These are phyloP conservation scores for Moesziomyces globuligerus DNA, from an alignment of 1,284 basidiomycete species.

Conservation along the genomic window DNA sequence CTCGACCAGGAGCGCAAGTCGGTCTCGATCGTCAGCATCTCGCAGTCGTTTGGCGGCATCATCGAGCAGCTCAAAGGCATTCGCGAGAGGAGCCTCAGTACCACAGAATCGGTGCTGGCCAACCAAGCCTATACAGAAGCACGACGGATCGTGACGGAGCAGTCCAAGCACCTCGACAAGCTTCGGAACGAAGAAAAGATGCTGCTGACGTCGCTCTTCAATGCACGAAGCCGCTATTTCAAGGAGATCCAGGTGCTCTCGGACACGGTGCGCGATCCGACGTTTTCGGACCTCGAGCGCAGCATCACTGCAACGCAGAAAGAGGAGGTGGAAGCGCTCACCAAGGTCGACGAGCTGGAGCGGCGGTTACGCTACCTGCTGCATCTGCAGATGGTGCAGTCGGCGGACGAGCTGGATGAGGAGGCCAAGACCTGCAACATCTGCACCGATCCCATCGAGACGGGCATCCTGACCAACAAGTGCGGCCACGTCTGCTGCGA, in stretches of 20 bases:
- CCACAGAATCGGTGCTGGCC: conserved; percentile 37
- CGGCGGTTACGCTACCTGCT: conserved; percentile 55
- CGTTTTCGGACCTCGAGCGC: conserved; percentile 30
- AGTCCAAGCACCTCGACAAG: conserved; percentile 44
- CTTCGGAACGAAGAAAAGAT: conserved; percentile 43
- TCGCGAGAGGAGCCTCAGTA: conserved; percentile 21
- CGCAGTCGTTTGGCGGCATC: conserved; percentile 26
- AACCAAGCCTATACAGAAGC: conserved; percentile 23
- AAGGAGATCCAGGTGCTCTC: conserved; percentile 62
- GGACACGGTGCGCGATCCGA: conserved; percentile 59
- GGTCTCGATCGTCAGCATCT: conserved; percentile 18
- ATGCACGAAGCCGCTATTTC: conserved; percentile 58
- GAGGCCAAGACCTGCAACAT: conserved; percentile 57
- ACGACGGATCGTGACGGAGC: conserved; percentile 34
- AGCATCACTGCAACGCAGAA: conserved; percentile 26
- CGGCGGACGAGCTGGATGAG: conserved; percentile 32
- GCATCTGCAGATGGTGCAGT: conserved; percentile 55
- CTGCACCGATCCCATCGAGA: conserved; percentile 59
- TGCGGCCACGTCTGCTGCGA: conserved; percentile 63
- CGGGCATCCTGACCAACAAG: conserved; percentile 57
- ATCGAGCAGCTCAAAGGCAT: conserved; percentile 30
- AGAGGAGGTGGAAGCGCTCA: conserved; percentile 40
- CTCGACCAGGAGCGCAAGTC: conserved; percentile 49
- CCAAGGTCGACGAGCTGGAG: conserved; percentile 46
- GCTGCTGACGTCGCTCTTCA: conserved; percentile 49